phyloP scores from a whole-genome alignment of 345 rosid species.

The Odontarrhena argentea region DNA sequence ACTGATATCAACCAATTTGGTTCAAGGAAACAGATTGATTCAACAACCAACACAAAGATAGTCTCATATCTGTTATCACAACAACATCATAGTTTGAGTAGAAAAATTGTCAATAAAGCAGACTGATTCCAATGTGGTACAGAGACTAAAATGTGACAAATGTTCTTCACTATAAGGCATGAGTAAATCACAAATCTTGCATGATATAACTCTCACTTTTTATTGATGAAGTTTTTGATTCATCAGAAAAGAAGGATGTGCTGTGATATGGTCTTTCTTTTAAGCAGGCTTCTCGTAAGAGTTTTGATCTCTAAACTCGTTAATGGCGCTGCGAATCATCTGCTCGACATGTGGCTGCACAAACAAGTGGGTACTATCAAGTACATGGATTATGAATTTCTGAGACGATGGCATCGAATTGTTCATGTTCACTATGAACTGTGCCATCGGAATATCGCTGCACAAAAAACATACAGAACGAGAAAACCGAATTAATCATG shows the following conservation, averaged over 20 bases:
- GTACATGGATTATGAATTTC: slow-evolving; percentile 74
- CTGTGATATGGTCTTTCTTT: slow-evolving; percentile 10
- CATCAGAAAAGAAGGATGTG: background rate
- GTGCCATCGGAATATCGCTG: slow-evolving; percentile 87
- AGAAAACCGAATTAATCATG: background rate
- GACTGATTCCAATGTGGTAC: background rate
- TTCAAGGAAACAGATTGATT: too few relatives aligned
- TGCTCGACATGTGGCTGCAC: slow-evolving; percentile 73
- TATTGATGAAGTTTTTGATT: background rate
- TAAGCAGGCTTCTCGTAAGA: slow-evolving; percentile 83
- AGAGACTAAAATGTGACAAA: background rate
- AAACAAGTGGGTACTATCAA: slow-evolving; percentile 73
- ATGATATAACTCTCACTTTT: background rate
- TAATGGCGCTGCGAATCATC: slow-evolving; percentile 70
- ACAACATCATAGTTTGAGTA: background rate
- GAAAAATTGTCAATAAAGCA: background rate
- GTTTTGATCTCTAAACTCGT: slow-evolving; percentile 84
- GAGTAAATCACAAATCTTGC: slow-evolving; percentile 1
- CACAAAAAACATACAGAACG: background rate
- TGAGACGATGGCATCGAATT: slow-evolving; percentile 67
- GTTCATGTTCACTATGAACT: slow-evolving; percentile 77
- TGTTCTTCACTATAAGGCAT: background rate
- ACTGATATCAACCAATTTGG: too few relatives aligned
- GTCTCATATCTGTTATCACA: background rate
- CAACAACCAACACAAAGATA: background rate